These are phyloP conservation scores for Fusarium musae DNA, from an alignment of 2,329 filamentous ascomycete species.

Conservation along the genomic window DNA sequence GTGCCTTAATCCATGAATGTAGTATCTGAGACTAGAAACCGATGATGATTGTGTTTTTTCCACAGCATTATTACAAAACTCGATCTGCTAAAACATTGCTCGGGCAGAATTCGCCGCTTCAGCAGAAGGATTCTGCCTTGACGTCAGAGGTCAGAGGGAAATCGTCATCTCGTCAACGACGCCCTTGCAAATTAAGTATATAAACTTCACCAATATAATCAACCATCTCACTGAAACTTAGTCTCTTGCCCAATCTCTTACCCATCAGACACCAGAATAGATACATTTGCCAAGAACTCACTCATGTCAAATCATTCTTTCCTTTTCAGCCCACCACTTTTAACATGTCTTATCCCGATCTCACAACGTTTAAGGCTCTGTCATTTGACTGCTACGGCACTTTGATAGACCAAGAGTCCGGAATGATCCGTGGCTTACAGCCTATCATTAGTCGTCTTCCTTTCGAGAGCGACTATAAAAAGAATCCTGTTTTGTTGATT, in stretches of 20 bases:
- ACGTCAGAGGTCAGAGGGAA: neutral
- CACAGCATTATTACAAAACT: rapidly evolving
- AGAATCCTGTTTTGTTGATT: neutral
- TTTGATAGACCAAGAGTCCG: constrained; percentile 12
- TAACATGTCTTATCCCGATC: neutral
- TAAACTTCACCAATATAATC: too few relatives aligned
- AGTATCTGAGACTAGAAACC: too few relatives aligned
- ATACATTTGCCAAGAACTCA: rapidly evolving
- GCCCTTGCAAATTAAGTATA: neutral
- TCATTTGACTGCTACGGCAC: constrained; percentile 19
- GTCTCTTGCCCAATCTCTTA: too few relatives aligned
- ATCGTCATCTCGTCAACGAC: constrained; percentile 4
- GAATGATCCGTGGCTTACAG: constrained; percentile 5
- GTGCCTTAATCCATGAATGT: too few relatives aligned
- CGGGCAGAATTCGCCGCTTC: rapidly evolving
- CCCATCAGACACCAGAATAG: rapidly evolving
- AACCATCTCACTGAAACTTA: too few relatives aligned
- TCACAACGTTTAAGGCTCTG: constrained; percentile 4
- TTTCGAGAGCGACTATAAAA: neutral
- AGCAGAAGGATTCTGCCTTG: neutral
- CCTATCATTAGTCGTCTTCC: neutral
- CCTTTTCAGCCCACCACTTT: rapidly evolving
- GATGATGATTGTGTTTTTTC: too few relatives aligned
- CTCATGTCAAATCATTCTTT: rapidly evolving
- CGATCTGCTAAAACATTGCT: rapidly evolving